These are phyloP conservation scores for Xerocomus potaroensis DNA, from an alignment of 768 basidiomycete species.

Conservation along the genomic window DNA sequence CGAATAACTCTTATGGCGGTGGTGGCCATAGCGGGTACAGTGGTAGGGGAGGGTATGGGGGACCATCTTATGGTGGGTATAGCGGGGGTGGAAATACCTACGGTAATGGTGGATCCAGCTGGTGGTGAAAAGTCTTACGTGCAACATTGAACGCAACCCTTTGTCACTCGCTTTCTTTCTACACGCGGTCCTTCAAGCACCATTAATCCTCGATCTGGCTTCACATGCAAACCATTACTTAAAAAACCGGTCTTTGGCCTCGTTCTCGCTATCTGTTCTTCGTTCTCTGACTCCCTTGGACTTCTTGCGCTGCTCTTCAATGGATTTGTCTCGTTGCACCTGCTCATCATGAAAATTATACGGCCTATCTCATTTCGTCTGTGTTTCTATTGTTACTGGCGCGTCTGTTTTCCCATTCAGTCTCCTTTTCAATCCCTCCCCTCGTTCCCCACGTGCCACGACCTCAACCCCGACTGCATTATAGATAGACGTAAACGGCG, in stretches of 20 bases:
- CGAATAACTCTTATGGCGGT: conserved; percentile 27
- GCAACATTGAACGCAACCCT: conserved; percentile 10
- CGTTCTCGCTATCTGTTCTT: conserved; percentile 24
- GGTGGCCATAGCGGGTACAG: conserved; percentile 33
- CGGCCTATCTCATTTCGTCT: conserved; percentile 40
- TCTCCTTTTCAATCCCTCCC: conserved; percentile 2
- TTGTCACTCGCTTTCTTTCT: conserved; percentile 7
- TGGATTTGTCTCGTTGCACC: conserved; percentile 54
- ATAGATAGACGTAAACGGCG: conserved; percentile 43
- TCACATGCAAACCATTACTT: conserved; percentile 24
- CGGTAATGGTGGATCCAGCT: conserved; percentile 34
- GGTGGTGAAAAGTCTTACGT: conserved; percentile 42
- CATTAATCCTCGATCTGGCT: conserved; percentile 15
- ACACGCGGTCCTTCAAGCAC: conserved; percentile 12
- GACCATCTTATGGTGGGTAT: conserved; percentile 26
- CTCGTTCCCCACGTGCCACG: conserved; percentile 23
- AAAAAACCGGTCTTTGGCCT: conserved; percentile 13
- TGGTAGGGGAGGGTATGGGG: conserved; percentile 41
- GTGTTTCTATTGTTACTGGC: conserved; percentile 35
- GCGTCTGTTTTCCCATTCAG: conserved; percentile 21
- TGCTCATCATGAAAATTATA: conserved; percentile 44
- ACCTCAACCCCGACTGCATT: conserved; percentile 28
- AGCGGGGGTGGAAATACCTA: conserved; percentile 28
- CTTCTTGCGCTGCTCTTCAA: conserved; percentile 61
- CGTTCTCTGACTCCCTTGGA: conserved; percentile 36